These are phyloP conservation scores for Stereocaulon alpinum DNA, from an alignment of 495 filamentous ascomycete species.

Conservation along the genomic window DNA sequence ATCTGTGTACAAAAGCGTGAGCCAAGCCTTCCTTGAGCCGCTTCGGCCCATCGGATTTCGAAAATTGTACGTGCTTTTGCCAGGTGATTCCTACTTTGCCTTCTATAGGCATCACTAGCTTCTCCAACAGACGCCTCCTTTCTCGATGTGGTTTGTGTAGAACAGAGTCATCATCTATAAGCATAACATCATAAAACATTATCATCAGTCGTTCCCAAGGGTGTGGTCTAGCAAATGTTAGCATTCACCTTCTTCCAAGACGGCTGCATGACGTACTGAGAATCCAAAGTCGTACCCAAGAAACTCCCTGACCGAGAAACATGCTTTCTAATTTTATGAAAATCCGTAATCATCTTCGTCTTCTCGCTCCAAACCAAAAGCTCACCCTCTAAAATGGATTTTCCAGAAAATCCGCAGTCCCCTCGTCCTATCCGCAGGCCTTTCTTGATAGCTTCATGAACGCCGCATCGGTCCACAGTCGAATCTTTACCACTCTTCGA, in stretches of 20 bases:
- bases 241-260: too few species aligned
- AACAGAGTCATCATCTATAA: conserved; percentile 59
- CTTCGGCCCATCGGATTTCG: conserved; percentile 30
- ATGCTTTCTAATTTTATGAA: conserved; percentile 73
- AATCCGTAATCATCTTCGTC: conserved; percentile 49
- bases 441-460: conserved; percentile 44
- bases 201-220: conserved; percentile 73
- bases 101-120: conserved; percentile 43
- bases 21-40: conserved; percentile 53
- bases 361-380: conserved; percentile 65
- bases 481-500: conserved; percentile 89
- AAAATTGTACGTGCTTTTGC: conserved; percentile 55
- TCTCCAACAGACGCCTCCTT: conserved; percentile 48
- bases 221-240: conserved; percentile 37
- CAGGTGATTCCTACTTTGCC: conserved; percentile 52
- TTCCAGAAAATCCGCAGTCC: conserved; percentile 45
- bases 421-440: conserved; percentile 47
- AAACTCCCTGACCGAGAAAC: conserved; percentile 62
- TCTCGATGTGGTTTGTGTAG: conserved; percentile 48
- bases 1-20: conserved; percentile 49
- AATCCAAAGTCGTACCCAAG: conserved; percentile 59
- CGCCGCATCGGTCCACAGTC: conserved; percentile 51
- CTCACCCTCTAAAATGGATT: conserved; percentile 76
- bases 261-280: conserved; percentile 39
- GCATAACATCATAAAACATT: conserved; percentile 66